A percentile compares a stretch with the other conserved stretches of the same genome.
These are phyloP conservation scores for Schwanniomyces vanrijiae DNA, from an alignment of 805 yeast genomes.

Conservation along the genomic window DNA sequence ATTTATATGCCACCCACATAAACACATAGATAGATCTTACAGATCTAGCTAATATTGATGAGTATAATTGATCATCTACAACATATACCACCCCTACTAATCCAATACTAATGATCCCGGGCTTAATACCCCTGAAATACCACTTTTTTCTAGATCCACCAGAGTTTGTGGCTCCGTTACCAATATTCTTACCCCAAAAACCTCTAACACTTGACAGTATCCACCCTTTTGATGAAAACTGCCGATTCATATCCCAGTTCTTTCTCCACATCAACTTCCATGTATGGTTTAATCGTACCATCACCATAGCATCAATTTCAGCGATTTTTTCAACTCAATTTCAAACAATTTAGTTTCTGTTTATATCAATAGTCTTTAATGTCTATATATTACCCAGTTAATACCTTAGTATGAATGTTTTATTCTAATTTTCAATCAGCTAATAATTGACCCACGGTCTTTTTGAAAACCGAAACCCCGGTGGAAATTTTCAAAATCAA, in stretches of 20 bases:
- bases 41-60: slow-evolving; percentile 56
- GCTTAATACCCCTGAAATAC: background rate
- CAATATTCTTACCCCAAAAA: no score
- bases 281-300: background rate
- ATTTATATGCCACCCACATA: slow-evolving; percentile 56
- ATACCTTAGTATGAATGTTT: no score
- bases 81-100: slow-evolving; percentile 9
- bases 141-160: background rate
- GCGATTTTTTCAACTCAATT: background rate
- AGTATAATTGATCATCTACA: slow-evolving; percentile 20
- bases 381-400: background rate
- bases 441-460: no score
- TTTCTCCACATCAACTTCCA: background rate
- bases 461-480: background rate
- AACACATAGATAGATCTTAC: slow-evolving; percentile 49
- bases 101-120: slow-evolving; percentile 5
- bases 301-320: background rate
- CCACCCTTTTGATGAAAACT: background rate
- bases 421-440: no score
- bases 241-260: background rate
- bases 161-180: background rate
- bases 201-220: background rate
- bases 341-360: background rate
- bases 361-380: no score
- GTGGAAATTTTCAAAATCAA: background rate